Evolutionary conservation across 2,329 filamentous ascomycete species (phyloP).

Genomic region (Microdochium paspali): DNA sequence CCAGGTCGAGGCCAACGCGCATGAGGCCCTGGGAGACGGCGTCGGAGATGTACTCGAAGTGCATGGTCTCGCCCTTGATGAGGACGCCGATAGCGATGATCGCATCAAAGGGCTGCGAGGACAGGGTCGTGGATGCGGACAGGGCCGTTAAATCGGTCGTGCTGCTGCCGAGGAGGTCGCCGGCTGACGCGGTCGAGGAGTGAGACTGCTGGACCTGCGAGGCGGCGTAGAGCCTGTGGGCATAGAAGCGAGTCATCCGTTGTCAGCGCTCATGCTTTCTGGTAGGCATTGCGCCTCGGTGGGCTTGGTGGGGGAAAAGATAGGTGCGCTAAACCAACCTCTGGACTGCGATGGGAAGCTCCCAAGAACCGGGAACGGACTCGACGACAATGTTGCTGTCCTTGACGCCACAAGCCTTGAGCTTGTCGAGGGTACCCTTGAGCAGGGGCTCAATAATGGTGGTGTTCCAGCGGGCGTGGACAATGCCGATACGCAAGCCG

Average conservation of each 20-base stretch:
- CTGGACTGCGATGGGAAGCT: slow-evolving; percentile 85
- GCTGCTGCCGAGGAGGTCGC: slow-evolving; percentile 64
- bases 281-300: slow-evolving; percentile 2
- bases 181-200: slow-evolving; percentile 52
- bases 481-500: slow-evolving; percentile 79
- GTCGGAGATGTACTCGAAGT: slow-evolving; percentile 98
- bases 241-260: slow-evolving; percentile 2
- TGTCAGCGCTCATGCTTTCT: background rate
- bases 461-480: slow-evolving; percentile 93
- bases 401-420: slow-evolving; percentile 71
- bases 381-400: slow-evolving; percentile 83
- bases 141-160: slow-evolving; percentile 55
- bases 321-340: slow-evolving; percentile 41
- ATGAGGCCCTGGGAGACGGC: slow-evolving; percentile 86
- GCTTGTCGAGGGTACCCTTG: slow-evolving; percentile 66
- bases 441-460: slow-evolving; percentile 81
- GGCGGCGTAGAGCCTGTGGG: slow-evolving; percentile 64
- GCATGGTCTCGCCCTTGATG: slow-evolving; percentile 98
- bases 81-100: slow-evolving; percentile 92
- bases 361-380: slow-evolving; percentile 88
- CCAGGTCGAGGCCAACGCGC: slow-evolving; percentile 83
- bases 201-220: slow-evolving; percentile 75
- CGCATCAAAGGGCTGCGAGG: slow-evolving; percentile 70
- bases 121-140: slow-evolving; percentile 22
- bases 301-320: slow-evolving; percentile 1